phyloP scores from a whole-genome alignment of 106 monocot species.

The Posidonia australis region DNA sequence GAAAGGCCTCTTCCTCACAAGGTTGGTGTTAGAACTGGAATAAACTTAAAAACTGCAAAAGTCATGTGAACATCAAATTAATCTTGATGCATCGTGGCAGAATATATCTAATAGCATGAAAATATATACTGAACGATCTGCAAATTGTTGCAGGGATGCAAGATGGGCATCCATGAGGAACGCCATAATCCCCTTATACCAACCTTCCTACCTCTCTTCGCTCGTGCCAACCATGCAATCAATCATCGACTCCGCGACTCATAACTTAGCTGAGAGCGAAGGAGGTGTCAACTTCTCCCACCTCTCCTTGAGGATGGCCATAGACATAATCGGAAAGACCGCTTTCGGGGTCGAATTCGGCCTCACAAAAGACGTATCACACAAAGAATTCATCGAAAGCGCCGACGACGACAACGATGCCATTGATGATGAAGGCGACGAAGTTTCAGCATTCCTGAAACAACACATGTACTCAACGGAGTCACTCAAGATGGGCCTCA shows the following conservation, averaged over 20 bases:
- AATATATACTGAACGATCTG: too few relatives aligned
- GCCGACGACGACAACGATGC: neutral
- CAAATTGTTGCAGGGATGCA: conserved; percentile 19
- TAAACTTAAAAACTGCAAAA: too few relatives aligned
- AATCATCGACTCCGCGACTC: conserved; percentile 10
- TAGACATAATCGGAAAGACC: conserved; percentile 59
- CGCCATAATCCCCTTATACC: conserved; percentile 24
- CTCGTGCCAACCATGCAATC: conserved; percentile 20
- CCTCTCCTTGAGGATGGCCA: conserved; percentile 50
- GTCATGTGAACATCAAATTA: too few relatives aligned
- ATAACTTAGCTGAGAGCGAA: neutral
- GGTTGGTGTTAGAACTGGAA: too few relatives aligned
- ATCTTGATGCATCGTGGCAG: too few relatives aligned
- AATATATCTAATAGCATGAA: too few relatives aligned
- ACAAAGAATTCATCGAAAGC: neutral
- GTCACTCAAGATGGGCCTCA: conserved; percentile 67
- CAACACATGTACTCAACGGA: conserved; percentile 47
- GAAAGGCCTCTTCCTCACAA: conserved; percentile 24
- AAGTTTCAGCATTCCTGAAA: conserved; percentile 38
- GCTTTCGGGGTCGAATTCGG: conserved; percentile 61
- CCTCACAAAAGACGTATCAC: conserved; percentile 19
- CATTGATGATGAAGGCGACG: conserved; percentile 1
- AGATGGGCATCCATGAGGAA: conserved; percentile 26
- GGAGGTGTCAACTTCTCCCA: conserved; percentile 22
- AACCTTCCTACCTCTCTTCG: conserved; percentile 17